These are phyloP conservation scores for Phytopythium mirpurense DNA, from an alignment of 352 stramenopile species.

Conservation along the genomic window DNA sequence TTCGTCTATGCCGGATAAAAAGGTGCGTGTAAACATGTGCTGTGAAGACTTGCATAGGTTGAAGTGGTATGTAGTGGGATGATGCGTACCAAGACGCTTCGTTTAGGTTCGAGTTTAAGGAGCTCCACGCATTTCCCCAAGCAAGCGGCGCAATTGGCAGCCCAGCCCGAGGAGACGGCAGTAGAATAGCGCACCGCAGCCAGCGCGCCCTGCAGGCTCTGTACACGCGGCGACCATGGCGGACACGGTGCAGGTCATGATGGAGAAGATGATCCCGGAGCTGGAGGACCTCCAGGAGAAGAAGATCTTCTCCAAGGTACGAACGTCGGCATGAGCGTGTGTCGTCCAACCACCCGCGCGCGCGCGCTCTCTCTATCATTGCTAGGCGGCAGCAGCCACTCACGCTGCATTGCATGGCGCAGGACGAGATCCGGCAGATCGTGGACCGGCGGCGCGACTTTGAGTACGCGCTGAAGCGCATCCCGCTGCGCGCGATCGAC, in stretches of 20 bases:
- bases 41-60: background rate
- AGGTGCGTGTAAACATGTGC: no score
- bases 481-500: slow-evolving; percentile 88
- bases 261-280: slow-evolving; percentile 94
- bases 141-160: background rate
- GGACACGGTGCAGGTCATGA: slow-evolving; percentile 90
- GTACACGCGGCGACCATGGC: slow-evolving; percentile 56
- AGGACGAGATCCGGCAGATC: slow-evolving; percentile 89
- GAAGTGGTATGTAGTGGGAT: background rate
- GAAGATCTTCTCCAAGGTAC: slow-evolving; percentile 33
- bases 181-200: no score
- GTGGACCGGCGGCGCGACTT: slow-evolving; percentile 87
- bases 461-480: slow-evolving; percentile 89
- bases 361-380: background rate
- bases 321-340: background rate
- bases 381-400: no score
- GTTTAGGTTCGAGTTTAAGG: slow-evolving; percentile 2
- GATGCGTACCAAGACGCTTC: background rate
- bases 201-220: background rate
- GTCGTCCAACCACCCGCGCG: no score
- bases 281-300: slow-evolving; percentile 90
- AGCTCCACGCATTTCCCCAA: slow-evolving; percentile 7
- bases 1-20: no score
- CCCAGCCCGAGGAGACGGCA: background rate
- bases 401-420: slow-evolving; percentile 34